Base-by-base conservation (phyloP, 768 basidiomycete genomes). In the Lactarius quietus region DNA sequence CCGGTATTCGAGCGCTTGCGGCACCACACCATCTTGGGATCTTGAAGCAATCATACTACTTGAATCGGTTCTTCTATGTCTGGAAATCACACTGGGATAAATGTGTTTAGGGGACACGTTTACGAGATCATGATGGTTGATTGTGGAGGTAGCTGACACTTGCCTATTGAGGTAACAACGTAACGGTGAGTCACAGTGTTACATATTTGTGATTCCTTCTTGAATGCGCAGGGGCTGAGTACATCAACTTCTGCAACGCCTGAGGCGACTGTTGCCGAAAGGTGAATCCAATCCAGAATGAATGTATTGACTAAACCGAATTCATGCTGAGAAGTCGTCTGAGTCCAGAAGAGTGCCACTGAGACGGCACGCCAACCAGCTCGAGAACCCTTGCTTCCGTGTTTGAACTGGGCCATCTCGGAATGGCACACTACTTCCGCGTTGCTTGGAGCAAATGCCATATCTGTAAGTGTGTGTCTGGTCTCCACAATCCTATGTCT, bases 31-130 rank as follows among this genome's bases (percentile, higher is more conserved):
- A 26, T 31, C 57, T 64, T 53, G 36, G n/a, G 9, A 29, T 26
- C 57, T 64, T 54, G 39, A 43, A 29, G n/a, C 36, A 41, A 29
- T 64, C 63, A 64, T 36, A 23, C 63, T 45, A 51, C 63, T 64
- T 59, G 63, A 41, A 53, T 39, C n/a, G 54, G 26, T 33, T 41
- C 63, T 60, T 64, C 35, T 7, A 63, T 53, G 57, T 55, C 39
- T 43, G 57, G 54, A 20, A 55, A 56, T 64, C 58, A 60, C 53
- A 55, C 58, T 29, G 52, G 33, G 35, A 60, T 48, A 28, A 39
- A 64, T 64, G 39, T 43, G 39, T 64, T 59, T 36, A 53, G 52
- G 20, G 36, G 39, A 54, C 52, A 53, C 52, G 31, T 54, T 52
- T 29, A 53, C 31, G 60, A 53, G 43, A 56, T 51, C 48, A 51